Percentiles rank a stretch among this genome's conserved stretches.
Conservation (phyloP, 805 yeast species). For the Kluyveromyces starmeri region DNA sequence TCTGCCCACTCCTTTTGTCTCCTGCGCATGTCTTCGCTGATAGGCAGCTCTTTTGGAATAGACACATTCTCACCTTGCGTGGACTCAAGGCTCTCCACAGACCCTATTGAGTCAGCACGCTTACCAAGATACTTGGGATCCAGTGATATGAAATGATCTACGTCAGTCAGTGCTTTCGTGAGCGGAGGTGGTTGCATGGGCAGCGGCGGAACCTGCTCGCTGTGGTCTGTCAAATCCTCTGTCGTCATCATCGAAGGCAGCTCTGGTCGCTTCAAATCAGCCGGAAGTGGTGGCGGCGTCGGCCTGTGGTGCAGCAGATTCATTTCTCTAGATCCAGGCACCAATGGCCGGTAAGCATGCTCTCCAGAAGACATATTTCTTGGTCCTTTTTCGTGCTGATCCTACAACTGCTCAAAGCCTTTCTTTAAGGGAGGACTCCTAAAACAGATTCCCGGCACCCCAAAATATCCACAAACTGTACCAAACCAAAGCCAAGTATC, state of each 20-base stretch:
- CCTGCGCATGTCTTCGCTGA: slow-evolving; percentile 13
- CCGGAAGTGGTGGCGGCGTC: slow-evolving; percentile 3
- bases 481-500: too few relatives aligned
- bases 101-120: not conserved
- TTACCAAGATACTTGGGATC: slow-evolving; percentile 6
- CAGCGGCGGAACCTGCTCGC: not conserved
- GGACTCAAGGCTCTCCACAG: slow-evolving; percentile 4
- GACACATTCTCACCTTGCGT: slow-evolving; percentile 2
- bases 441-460: too few relatives aligned
- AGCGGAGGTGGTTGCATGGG: not conserved
- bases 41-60: slow-evolving; percentile 7
- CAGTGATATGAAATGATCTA: slow-evolving; percentile 24
- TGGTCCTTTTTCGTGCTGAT: too few relatives aligned
- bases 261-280: not conserved
- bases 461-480: too few relatives aligned
- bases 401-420: too few relatives aligned
- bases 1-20: slow-evolving; percentile 42
- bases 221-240: not conserved
- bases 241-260: slow-evolving; percentile 2
- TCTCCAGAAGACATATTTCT: not conserved
- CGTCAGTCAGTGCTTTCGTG: slow-evolving; percentile 26
- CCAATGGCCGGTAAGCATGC: not conserved
- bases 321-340: not conserved
- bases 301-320: not conserved
- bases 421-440: too few relatives aligned